These are phyloP conservation scores for Solanum habrochaites DNA, from an alignment of 257 asterid genomes.

Conservation along the genomic window DNA sequence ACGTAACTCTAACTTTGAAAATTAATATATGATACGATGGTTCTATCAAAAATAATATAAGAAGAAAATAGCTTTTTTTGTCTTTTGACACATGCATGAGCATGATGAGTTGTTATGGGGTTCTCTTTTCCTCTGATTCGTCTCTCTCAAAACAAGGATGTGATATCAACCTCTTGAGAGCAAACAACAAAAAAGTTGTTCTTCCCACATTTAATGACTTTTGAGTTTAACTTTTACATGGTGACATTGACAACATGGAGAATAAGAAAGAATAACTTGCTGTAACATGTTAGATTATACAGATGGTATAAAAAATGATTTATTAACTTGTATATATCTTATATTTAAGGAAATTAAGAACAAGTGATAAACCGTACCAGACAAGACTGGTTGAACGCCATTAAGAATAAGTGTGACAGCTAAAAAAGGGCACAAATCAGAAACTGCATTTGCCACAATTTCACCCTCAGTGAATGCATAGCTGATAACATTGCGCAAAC, in stretches of 20 bases:
- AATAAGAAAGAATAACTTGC: neutral
- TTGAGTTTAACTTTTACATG: neutral
- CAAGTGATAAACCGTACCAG: neutral
- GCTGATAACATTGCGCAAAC: conserved; percentile 8
- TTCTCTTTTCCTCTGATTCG: neutral
- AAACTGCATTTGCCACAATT: conserved; percentile 11
- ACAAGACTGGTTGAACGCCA: conserved; percentile 27
- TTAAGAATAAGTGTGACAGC: conserved; percentile 18
- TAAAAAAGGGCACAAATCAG: conserved; percentile 19
- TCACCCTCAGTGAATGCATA: conserved; percentile 20
- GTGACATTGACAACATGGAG: neutral
- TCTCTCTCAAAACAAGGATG: neutral
- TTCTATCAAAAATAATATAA: too few relatives aligned
- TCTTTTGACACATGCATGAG: neutral
- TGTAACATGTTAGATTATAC: neutral
- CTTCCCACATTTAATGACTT: neutral
- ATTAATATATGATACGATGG: neutral
- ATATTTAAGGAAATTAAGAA: neutral
- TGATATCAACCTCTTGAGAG: neutral
- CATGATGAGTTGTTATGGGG: neutral
- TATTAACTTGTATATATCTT: neutral
- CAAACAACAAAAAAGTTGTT: neutral
- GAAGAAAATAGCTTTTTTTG: neutral
- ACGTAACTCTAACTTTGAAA: neutral
- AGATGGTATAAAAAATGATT: neutral